A percentile compares a stretch with the other conserved stretches of the same genome.
Conservation (phyloP, 176 grass and related monocot species). For the Saccharum spontaneum region DNA sequence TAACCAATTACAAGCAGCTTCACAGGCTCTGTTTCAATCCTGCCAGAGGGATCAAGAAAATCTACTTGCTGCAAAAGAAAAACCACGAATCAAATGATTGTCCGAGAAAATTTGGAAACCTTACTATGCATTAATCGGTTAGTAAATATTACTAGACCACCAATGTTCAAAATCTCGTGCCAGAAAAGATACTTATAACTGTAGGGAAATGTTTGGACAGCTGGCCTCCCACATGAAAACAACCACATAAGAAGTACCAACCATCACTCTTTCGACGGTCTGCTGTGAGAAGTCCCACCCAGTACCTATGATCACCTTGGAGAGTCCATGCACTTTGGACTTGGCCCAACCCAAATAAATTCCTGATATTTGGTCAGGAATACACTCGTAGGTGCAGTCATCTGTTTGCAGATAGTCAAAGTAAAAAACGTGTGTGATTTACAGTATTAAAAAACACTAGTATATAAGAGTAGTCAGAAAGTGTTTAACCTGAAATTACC, state of each 20-base stretch:
- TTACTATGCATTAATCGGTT: not conserved
- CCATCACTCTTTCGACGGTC: constrained; percentile 57
- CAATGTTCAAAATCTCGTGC: not conserved
- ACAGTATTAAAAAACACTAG: not conserved
- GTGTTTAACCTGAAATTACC: constrained; percentile 51
- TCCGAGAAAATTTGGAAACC: not conserved
- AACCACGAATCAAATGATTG: not conserved
- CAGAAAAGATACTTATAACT: not conserved
- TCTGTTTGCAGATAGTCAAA: constrained; percentile 43
- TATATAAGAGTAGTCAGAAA: not conserved
- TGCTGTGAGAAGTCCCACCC: constrained; percentile 67
- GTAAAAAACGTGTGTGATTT: constrained; percentile 1
- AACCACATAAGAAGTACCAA: constrained; percentile 24
- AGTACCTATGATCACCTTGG: constrained; percentile 55
- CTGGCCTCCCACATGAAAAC: not conserved
- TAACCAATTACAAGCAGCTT: constrained; percentile 70
- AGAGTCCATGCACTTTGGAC: constrained; percentile 45
- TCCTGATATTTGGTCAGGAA: constrained; percentile 78
- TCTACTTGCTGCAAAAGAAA: constrained; percentile 49
- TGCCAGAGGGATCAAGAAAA: constrained; percentile 45
- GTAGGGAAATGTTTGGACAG: not conserved
- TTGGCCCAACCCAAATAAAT: constrained; percentile 85
- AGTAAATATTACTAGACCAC: not conserved
- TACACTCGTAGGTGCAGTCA: constrained; percentile 49
- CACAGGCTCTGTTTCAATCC: constrained; percentile 33